phyloP scores from a whole-genome alignment of 225 moss, liverwort and hornwort species.

The Sphagnum contortum region DNA sequence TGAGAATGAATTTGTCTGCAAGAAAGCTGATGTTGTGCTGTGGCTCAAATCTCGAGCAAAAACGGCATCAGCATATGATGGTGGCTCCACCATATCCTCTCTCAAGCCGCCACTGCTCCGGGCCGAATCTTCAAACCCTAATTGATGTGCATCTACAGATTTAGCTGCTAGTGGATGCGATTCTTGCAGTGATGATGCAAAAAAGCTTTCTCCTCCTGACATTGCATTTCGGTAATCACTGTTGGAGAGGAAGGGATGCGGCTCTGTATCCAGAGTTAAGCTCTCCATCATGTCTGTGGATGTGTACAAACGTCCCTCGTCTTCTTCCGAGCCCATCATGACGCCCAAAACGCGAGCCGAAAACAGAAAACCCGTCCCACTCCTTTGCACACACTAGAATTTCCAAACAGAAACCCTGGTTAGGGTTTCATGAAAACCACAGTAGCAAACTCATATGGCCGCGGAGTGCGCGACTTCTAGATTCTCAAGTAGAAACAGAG shows the following conservation, averaged over 20 bases:
- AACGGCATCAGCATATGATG: slow-evolving; percentile 97
- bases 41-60: slow-evolving; percentile 63
- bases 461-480: no score
- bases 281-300: slow-evolving; percentile 95
- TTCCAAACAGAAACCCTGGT: no score
- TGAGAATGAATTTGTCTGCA: slow-evolving; percentile 42
- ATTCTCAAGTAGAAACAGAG: no score
- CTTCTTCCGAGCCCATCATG: slow-evolving; percentile 96
- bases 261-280: slow-evolving; percentile 72
- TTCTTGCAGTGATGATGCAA: slow-evolving; percentile 47
- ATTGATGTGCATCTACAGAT: slow-evolving; percentile 65
- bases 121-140: slow-evolving; percentile 66
- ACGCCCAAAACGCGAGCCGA: slow-evolving; percentile 3
- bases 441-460: no score
- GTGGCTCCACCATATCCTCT: slow-evolving; percentile 87
- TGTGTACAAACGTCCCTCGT: slow-evolving; percentile 69
- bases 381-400: no score
- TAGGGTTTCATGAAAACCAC: no score
- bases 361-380: no score
- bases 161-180: slow-evolving; percentile 61
- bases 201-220: slow-evolving; percentile 39
- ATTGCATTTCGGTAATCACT: slow-evolving; percentile 92
- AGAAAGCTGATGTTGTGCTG: slow-evolving; percentile 50
- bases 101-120: slow-evolving; percentile 47
- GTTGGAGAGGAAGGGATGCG: slow-evolving; percentile 80